A percentile compares a stretch with the other conserved stretches of the same genome.
These are phyloP conservation scores for Candida sonorensis DNA, from an alignment of 805 yeast genomes.

Conservation along the genomic window DNA sequence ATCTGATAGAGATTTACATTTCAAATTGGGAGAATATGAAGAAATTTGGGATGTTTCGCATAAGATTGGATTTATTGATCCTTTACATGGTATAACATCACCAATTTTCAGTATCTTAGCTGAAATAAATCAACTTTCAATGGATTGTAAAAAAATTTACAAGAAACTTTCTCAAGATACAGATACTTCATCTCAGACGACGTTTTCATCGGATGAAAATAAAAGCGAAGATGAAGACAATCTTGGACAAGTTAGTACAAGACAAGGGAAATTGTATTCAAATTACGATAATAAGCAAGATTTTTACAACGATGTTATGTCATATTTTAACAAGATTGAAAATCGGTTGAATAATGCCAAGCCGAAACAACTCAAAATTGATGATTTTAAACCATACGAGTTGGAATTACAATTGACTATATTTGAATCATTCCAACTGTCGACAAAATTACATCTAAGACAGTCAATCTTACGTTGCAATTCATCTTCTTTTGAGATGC, in stretches of 20 bases:
- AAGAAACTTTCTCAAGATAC: no score
- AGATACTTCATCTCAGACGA: no score
- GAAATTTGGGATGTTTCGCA: conserved; percentile 34
- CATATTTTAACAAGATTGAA: conserved; percentile 37
- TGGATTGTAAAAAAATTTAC: conserved; percentile 38
- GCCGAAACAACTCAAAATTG: conserved; percentile 46
- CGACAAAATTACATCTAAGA: conserved; percentile 60
- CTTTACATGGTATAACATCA: conserved; percentile 67
- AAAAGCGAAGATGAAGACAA: conserved; percentile 3
- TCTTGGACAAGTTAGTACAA: no score
- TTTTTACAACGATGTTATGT: conserved; percentile 29
- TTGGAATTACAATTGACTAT: conserved; percentile 60
- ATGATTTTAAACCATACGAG: conserved; percentile 34
- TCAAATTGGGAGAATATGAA: conserved; percentile 55
- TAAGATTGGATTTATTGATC: conserved; percentile 47
- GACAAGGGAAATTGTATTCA: no score
- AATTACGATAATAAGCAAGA: no score
- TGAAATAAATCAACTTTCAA: conserved; percentile 56
- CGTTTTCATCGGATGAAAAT: no score
- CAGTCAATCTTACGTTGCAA: conserved; percentile 57
- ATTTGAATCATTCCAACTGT: conserved; percentile 64
- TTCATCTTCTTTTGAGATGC: conserved; percentile 59
- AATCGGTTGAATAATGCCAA: conserved; percentile 38
- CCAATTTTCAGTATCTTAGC: conserved; percentile 63
- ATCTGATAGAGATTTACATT: conserved; percentile 56